phyloP scores from a whole-genome alignment of 2,329 filamentous ascomycete species.

The Pseudocercospora fuligena region DNA sequence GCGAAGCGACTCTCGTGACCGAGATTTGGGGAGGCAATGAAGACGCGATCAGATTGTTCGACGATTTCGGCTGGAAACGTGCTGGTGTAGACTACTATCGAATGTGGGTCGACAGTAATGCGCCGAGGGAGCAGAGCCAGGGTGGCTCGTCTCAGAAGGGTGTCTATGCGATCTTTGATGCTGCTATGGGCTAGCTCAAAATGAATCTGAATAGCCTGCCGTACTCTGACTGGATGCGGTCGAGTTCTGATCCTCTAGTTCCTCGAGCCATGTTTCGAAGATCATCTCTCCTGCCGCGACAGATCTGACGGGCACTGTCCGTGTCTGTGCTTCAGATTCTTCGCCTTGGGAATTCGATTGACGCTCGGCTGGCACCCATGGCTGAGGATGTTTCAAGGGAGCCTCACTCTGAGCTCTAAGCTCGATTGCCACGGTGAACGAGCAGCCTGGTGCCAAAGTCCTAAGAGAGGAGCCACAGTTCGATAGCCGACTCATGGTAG shows the following conservation, averaged over 20 bases:
- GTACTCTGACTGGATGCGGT: constrained; percentile 17
- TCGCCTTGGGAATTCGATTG: constrained; percentile 25
- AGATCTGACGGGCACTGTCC: constrained; percentile 63
- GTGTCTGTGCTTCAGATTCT: constrained; percentile 40
- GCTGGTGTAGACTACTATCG: constrained; percentile 42
- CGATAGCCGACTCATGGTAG: constrained; percentile 66
- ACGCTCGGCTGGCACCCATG: constrained; percentile 65
- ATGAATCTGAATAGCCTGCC: not conserved
- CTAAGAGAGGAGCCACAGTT: constrained; percentile 63
- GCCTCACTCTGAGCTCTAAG: constrained; percentile 63
- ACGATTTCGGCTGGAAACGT: constrained; percentile 40
- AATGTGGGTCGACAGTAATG: constrained; percentile 45
- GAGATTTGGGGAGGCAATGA: constrained; percentile 44
- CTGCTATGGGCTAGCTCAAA: constrained; percentile 19
- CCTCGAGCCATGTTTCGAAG: constrained; percentile 73
- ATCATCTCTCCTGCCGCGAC: constrained; percentile 69
- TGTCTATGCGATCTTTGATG: constrained; percentile 46
- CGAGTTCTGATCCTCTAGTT: constrained; percentile 40
- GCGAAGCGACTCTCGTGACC: constrained; percentile 34
- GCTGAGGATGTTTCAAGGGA: constrained; percentile 56
- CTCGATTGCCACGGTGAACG: constrained; percentile 78
- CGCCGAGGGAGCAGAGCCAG: constrained; percentile 39
- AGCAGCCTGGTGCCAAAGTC: constrained; percentile 67
- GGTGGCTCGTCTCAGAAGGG: constrained; percentile 39
- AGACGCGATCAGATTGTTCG: constrained; percentile 38